These are phyloP conservation scores for Infundibulicybe gibba DNA, from an alignment of 768 basidiomycete genomes.

Conservation along the genomic window DNA sequence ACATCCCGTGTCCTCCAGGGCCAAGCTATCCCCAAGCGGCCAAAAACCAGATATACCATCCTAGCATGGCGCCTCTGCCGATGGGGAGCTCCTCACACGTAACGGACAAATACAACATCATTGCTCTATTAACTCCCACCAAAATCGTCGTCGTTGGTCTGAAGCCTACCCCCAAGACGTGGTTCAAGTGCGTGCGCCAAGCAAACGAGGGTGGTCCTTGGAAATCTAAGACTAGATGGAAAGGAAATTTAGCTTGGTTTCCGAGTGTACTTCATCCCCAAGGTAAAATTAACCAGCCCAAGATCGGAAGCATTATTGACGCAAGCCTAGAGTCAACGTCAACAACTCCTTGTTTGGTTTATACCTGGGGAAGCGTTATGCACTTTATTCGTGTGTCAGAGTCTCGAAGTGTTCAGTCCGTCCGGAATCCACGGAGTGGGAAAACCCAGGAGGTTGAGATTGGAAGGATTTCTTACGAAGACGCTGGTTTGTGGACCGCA, in stretches of 20 bases:
- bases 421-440: slow-evolving; percentile 52
- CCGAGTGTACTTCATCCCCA: slow-evolving; percentile 47
- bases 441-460: slow-evolving; percentile 57
- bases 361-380: slow-evolving; percentile 77
- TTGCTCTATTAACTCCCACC: slow-evolving; percentile 83
- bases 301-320: slow-evolving; percentile 17
- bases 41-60: slow-evolving; percentile 59
- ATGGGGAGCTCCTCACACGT: slow-evolving; percentile 70
- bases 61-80: slow-evolving; percentile 80
- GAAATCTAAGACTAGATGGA: slow-evolving; percentile 43
- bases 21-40: slow-evolving; percentile 34
- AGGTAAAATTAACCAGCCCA: slow-evolving; percentile 9
- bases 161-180: slow-evolving; percentile 89
- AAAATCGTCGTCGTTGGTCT: slow-evolving; percentile 93
- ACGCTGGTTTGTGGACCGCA: slow-evolving; percentile 55
- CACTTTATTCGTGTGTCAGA: slow-evolving; percentile 67
- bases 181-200: slow-evolving; percentile 73
- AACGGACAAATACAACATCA: slow-evolving; percentile 75
- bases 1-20: slow-evolving; percentile 10
- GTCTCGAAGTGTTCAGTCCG: slow-evolving; percentile 44
- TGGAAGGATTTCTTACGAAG: slow-evolving; percentile 62
- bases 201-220: slow-evolving; percentile 38
- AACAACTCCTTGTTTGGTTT: slow-evolving; percentile 68
- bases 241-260: slow-evolving; percentile 79
- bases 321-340: slow-evolving; percentile 6